Evolutionary conservation across 805 yeast species (phyloP).

Genomic region (Ogataea naganishii): DNA sequence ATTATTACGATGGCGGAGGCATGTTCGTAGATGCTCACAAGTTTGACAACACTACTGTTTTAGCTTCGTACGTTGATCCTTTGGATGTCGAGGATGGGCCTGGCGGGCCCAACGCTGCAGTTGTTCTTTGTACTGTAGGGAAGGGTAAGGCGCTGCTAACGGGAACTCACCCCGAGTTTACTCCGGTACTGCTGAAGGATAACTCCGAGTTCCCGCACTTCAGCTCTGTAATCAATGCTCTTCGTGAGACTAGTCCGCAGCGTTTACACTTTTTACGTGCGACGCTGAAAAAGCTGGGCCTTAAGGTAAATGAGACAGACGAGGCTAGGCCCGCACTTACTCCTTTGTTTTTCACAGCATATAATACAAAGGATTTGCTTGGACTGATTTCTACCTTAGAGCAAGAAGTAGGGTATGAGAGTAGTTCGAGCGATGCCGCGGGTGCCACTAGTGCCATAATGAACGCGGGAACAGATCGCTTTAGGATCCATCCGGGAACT

Average conservation of each 20-base stretch:
- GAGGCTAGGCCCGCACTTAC: conserved; percentile 55
- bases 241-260: conserved; percentile 34
- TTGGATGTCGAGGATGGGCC: conserved; percentile 38
- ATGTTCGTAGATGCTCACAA: conserved; percentile 69
- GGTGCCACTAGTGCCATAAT: conserved; percentile 38
- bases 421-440: too few species aligned
- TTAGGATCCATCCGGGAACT: conserved; percentile 36
- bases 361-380: conserved; percentile 20
- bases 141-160: conserved; percentile 67
- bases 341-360: conserved; percentile 50
- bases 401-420: conserved; percentile 25
- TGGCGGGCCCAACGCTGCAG: conserved; percentile 50
- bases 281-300: conserved; percentile 51
- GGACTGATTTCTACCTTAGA: conserved; percentile 25
- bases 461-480: conserved; percentile 47
- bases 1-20: conserved; percentile 87
- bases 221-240: conserved; percentile 26
- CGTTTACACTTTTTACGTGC: conserved; percentile 51
- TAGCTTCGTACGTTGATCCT: conserved; percentile 58
- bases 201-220: conserved; percentile 14
- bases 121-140: conserved; percentile 58
- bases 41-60: conserved; percentile 52
- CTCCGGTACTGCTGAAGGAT: conserved; percentile 40
- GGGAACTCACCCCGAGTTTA: conserved; percentile 89
- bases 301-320: conserved; percentile 53